These are phyloP conservation scores for Backusella tuberculispora DNA, from an alignment of 192 early-diverging fungal species.

Conservation along the genomic window DNA sequence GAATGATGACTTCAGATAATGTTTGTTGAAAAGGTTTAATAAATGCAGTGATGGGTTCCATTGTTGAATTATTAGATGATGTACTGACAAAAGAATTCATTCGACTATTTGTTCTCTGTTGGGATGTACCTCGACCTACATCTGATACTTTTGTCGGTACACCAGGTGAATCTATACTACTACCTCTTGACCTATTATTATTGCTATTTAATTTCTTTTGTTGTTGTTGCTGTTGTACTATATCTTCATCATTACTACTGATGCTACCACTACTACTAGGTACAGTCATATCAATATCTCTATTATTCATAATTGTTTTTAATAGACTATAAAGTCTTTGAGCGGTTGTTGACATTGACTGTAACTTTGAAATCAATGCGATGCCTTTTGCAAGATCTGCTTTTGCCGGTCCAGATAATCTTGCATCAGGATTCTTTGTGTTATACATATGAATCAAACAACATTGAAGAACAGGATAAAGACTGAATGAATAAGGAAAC, in stretches of 20 bases:
- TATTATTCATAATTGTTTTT: slow-evolving; percentile 27
- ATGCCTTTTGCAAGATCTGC: slow-evolving; percentile 27
- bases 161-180: neutral
- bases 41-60: neutral
- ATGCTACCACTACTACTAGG: no score
- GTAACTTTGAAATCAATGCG: slow-evolving; percentile 21
- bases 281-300: slow-evolving; percentile 25
- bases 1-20: slow-evolving; percentile 17
- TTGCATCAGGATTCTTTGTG: slow-evolving; percentile 34
- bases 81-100: neutral
- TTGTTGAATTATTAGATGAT: neutral
- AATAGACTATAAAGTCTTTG: slow-evolving; percentile 24
- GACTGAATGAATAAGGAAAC: slow-evolving; percentile 42
- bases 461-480: slow-evolving; percentile 38
- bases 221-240: no score
- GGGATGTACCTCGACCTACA: slow-evolving; percentile 15
- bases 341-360: slow-evolving; percentile 33
- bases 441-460: slow-evolving; percentile 43
- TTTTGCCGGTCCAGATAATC: slow-evolving; percentile 33
- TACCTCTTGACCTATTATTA: neutral
- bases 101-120: neutral
- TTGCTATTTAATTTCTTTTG: neutral
- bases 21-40: slow-evolving; percentile 6
- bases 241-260: neutral
- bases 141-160: slow-evolving; percentile 14